Evolutionary conservation across 2,329 filamentous ascomycete species (phyloP).

Genomic region (Plenodomus biglobosus): DNA sequence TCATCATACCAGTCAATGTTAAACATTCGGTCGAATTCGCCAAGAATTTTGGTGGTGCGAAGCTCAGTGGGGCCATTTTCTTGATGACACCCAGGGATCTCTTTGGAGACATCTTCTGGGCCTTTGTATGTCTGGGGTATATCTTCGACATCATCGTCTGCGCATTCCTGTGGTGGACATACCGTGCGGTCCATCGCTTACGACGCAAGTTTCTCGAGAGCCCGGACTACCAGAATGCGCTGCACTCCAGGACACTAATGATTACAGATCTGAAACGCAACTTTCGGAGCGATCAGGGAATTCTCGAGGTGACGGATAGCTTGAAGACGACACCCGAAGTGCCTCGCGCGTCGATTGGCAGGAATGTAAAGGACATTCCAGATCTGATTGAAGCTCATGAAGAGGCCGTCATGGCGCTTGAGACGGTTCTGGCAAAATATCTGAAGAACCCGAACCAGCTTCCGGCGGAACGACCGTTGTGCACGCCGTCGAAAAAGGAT

Average conservation of each 20-base stretch:
- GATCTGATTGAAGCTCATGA: constrained; percentile 83
- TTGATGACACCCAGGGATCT: constrained; percentile 50
- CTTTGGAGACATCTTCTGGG: constrained; percentile 57
- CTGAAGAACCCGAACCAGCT: constrained; percentile 82
- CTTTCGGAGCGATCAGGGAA: constrained; percentile 80
- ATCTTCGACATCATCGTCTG: constrained; percentile 73
- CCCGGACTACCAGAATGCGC: constrained; percentile 81
- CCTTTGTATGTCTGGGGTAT: constrained; percentile 61
- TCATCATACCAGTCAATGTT: constrained; percentile 84
- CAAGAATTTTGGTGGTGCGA: constrained; percentile 10
- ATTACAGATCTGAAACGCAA: constrained; percentile 80
- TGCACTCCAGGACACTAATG: constrained; percentile 71
- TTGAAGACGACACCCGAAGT: constrained; percentile 77
- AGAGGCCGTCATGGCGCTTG: constrained; percentile 75
- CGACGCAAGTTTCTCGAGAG: constrained; percentile 81
- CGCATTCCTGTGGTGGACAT: constrained; percentile 88
- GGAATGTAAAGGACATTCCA: constrained; percentile 90
- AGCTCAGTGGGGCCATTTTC: constrained; percentile 17
- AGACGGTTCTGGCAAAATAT: constrained; percentile 83
- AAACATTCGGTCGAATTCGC: constrained; percentile 15
- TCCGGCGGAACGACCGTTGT: constrained; percentile 73
- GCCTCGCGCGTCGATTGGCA: constrained; percentile 78
- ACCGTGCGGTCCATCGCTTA: constrained; percentile 69
- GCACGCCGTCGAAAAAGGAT: constrained; percentile 79
- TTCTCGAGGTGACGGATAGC: constrained; percentile 78